Base-by-base conservation (phyloP, 2,329 filamentous ascomycete genomes). In the Colletotrichum melonis region DNA sequence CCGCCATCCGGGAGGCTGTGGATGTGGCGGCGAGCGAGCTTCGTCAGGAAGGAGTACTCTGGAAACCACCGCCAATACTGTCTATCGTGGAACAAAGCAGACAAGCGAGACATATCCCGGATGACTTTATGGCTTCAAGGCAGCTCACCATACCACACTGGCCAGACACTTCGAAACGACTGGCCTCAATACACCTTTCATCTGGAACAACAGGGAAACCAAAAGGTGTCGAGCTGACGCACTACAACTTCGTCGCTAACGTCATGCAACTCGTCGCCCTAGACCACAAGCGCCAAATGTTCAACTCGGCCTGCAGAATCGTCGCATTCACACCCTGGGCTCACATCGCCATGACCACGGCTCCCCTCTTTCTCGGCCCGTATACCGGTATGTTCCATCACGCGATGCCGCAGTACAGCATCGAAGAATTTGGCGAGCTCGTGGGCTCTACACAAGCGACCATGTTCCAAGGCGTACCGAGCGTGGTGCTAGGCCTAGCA, bases 201-300 rank as follows among this genome's bases (percentile, higher is more conserved):
- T 69, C 84, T 80, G 96, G 96, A 8, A 98, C 96, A 0, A 98
- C 96, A 0, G 96, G 96, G 2, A 85, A 95, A 63, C 95, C 96
- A 0, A 98, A 98, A 82, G 96, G 95, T 19, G 96, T 98, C 16
- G 93, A 94, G 89, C 86, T 98, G 38, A 93, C 91, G 8, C 96
- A 98, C 82, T 82, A 85, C 76, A 98, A 98, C 80, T 92, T 98
- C 73, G 89, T 97, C 12, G 85, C 94, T 72, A 97, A 98, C 81
- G 11, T 78, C 2, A 59, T 75, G 26, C 84, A 85, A 54, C 82
- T 85, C n/a, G 75, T 82, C 11, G 75, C 79, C 0, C 81, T 84
- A 42, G 84, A 85, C 67, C 75, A 75, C 7, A 74, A 76, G 8
- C 24, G 49, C 1, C 67, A 54, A 4, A 81, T 82, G 54, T 84